Evolutionary conservation across 2,329 filamentous ascomycete genomes (phyloP).

Genomic region (Drechmeria coniospora): DNA sequence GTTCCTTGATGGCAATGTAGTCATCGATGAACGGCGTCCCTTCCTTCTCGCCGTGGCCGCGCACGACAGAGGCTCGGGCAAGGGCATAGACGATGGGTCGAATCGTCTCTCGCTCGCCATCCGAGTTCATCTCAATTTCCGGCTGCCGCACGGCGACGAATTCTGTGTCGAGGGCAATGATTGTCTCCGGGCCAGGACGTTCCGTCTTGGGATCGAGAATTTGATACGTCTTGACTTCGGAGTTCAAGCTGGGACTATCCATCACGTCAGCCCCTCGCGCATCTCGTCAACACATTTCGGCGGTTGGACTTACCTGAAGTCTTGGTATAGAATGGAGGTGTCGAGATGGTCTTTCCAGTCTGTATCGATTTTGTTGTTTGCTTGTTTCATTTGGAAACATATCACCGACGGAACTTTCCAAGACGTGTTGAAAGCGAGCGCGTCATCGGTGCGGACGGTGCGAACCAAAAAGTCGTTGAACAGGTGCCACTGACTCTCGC

Average conservation of each 20-base stretch:
- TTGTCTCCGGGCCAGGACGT: slow-evolving; percentile 52
- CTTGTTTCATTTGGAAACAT: slow-evolving; percentile 68
- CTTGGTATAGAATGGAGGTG: slow-evolving; percentile 68
- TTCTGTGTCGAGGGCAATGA: slow-evolving; percentile 86
- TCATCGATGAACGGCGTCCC: slow-evolving; percentile 90
- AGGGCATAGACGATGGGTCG: slow-evolving; percentile 80
- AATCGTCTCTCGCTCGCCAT: slow-evolving; percentile 83
- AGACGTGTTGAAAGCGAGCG: slow-evolving; percentile 70
- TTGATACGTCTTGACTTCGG: slow-evolving; percentile 36
- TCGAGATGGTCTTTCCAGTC: slow-evolving; percentile 78
- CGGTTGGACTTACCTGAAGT: slow-evolving; percentile 31
- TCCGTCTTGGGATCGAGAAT: slow-evolving; percentile 44
- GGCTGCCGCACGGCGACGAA: slow-evolving; percentile 88
- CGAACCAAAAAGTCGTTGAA: slow-evolving; percentile 96
- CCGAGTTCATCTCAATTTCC: slow-evolving; percentile 91
- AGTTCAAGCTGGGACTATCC: slow-evolving; percentile 20
- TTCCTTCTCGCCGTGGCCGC: slow-evolving; percentile 63
- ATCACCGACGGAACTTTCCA: slow-evolving; percentile 92
- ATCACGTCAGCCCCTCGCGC: slow-evolving; percentile 7
- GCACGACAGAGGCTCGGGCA: slow-evolving; percentile 81
- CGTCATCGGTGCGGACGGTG: slow-evolving; percentile 65
- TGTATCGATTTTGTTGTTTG: slow-evolving; percentile 69
- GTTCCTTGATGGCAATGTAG: slow-evolving; percentile 83
- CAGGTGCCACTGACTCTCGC: slow-evolving; percentile 70
- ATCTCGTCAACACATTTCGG: neutral